phyloP scores from a whole-genome alignment of 345 rosid species.

The Punica granatum region DNA sequence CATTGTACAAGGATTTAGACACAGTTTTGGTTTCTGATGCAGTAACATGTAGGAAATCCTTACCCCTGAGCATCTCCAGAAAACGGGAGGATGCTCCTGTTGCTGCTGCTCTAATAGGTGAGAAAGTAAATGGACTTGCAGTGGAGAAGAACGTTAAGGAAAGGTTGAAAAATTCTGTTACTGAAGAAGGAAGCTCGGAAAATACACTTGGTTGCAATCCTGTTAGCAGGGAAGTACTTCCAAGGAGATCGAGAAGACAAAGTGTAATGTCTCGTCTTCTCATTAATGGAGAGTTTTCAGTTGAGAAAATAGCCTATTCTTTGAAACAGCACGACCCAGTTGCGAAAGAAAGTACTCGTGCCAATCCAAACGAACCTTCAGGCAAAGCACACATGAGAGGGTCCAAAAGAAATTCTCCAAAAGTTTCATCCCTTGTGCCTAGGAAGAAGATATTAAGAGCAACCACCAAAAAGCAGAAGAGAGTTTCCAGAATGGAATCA shows the following conservation, averaged over 20 bases:
- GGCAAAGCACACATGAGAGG: constrained; percentile 15
- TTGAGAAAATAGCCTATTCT: not conserved
- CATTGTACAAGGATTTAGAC: not conserved
- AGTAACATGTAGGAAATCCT: not conserved
- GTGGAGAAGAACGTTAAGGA: constrained; percentile 11
- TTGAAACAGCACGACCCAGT: not conserved
- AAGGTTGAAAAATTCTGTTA: constrained; percentile 1
- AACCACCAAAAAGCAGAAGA: constrained; percentile 1
- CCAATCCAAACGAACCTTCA: constrained; percentile 7
- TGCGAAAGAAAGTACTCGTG: constrained; percentile 1
- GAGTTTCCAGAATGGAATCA: not conserved
- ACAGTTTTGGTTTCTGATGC: not conserved
- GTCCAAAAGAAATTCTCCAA: constrained; percentile 9
- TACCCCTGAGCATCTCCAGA: not conserved
- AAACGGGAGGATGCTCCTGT: not conserved
- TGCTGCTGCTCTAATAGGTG: too few relatives aligned
- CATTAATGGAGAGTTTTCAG: not conserved
- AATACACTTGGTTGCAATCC: constrained; percentile 13
- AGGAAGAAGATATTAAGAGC: constrained; percentile 9
- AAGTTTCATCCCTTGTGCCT: constrained; percentile 8
- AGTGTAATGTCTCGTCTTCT: constrained; percentile 12
- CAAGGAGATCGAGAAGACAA: constrained; percentile 24
- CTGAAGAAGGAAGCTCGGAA: constrained; percentile 7
- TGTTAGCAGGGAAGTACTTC: constrained; percentile 10
- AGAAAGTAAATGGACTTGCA: not conserved